Conservation (phyloP, 2,329 filamentous ascomycete species). For the Didymella lethalis region DNA sequence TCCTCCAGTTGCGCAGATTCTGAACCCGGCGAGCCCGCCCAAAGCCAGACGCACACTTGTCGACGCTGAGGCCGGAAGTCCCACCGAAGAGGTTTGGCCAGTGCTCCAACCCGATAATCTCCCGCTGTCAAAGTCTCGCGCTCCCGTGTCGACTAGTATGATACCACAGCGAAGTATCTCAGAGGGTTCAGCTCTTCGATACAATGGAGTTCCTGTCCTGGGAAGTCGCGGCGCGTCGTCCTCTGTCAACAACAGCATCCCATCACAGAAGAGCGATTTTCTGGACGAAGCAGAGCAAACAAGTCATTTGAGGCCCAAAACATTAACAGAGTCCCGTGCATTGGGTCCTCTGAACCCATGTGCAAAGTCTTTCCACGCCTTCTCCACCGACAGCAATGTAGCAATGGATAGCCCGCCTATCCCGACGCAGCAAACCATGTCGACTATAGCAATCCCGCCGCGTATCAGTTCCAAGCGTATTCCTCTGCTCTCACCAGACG, state of each 20-base stretch:
- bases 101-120: conserved; percentile 38
- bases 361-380: conserved; percentile 21
- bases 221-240: neutral
- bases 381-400: conserved; percentile 18
- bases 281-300: neutral
- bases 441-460: conserved; percentile 17
- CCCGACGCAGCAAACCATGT: conserved; percentile 6
- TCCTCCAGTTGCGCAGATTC: conserved; percentile 46
- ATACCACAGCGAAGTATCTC: conserved; percentile 14
- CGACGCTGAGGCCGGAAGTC: conserved; percentile 50
- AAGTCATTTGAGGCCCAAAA: neutral
- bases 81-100: conserved; percentile 40
- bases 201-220: neutral
- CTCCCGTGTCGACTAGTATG: neutral
- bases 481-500: conserved; percentile 20
- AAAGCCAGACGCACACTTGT: conserved; percentile 51
- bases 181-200: conserved; percentile 3
- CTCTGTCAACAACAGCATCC: neutral
- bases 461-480: conserved; percentile 30
- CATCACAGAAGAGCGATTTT: neutral
- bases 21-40: conserved; percentile 42
- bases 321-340: conserved; percentile 1
- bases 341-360: conserved; percentile 15
- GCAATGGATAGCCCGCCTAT: conserved; percentile 20
- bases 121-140: neutral